Conservation (phyloP, 2,329 filamentous ascomycete species). For the Pseudogymnoascus sp. region DNA sequence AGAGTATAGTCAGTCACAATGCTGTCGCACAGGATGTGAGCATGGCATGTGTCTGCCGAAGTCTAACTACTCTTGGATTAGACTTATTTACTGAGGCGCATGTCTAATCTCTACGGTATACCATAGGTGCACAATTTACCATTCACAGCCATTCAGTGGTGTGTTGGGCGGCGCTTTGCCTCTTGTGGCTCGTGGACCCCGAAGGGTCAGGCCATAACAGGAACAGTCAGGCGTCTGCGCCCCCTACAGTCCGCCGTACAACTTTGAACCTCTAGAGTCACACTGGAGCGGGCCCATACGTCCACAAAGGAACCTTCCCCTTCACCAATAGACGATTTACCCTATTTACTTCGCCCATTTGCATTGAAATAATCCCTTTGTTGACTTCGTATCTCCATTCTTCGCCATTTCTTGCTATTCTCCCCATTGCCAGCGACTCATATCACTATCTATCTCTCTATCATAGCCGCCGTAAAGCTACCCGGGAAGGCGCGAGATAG, state of each 20-base stretch:
- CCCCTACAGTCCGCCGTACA: slow-evolving; percentile 3
- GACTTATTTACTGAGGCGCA: background rate
- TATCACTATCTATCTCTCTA: background rate
- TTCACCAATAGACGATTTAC: background rate
- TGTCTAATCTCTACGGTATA: background rate
- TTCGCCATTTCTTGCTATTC: background rate
- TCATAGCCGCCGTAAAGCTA: background rate
- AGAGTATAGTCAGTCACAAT: background rate
- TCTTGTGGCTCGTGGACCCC: background rate
- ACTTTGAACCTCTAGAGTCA: background rate
- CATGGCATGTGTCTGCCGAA: background rate
- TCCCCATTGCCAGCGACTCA: background rate
- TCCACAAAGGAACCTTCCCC: background rate
- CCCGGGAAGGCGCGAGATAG: slow-evolving; percentile 8
- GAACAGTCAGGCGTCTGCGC: background rate
- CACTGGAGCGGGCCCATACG: background rate
- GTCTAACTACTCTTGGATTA: background rate
- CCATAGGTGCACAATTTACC: background rate
- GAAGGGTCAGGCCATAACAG: slow-evolving; percentile 1
- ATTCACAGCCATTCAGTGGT: background rate
- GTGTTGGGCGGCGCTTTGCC: background rate
- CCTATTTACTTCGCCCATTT: background rate
- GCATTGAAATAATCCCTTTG: background rate
- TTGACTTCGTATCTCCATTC: background rate
- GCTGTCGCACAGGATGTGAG: background rate